Conservation (phyloP, 208 protist species). For the Trypanosoma lewisi region DNA sequence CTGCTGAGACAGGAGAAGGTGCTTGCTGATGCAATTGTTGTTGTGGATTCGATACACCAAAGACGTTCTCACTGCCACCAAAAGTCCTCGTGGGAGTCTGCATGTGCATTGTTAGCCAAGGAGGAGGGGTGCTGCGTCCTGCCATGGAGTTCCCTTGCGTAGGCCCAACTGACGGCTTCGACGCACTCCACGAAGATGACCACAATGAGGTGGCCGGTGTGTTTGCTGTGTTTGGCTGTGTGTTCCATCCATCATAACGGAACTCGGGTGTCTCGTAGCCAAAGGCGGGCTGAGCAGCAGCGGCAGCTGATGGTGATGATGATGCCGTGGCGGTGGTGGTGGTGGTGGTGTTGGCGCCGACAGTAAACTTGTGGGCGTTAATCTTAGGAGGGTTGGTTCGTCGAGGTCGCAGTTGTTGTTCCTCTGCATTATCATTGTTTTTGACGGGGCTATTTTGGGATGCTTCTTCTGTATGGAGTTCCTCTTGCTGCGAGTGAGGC, state of each 20-base stretch:
- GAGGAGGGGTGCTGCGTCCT: not conserved
- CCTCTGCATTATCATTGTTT: not conserved
- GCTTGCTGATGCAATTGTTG: constrained; percentile 11
- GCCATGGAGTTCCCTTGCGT: not conserved
- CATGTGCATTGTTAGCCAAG: constrained; percentile 13
- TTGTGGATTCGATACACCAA: not conserved
- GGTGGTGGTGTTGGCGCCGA: not conserved
- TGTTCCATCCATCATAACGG: constrained; percentile 11
- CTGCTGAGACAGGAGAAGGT: not conserved
- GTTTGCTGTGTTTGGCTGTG: not conserved
- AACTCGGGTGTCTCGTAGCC: constrained; percentile 4
- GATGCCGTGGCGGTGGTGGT: too few species aligned
- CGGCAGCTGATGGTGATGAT: too few species aligned
- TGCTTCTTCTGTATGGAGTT: not conserved
- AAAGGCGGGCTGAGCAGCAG: not conserved
- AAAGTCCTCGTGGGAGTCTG: constrained; percentile 12
- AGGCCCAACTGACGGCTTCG: not conserved
- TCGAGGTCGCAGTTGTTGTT: constrained; percentile 16
- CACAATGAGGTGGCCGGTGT: not conserved
- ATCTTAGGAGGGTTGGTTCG: constrained; percentile 15
- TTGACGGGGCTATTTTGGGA: not conserved
- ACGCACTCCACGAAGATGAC: constrained; percentile 5
- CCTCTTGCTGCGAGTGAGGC: not conserved
- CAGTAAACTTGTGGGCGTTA: not conserved
- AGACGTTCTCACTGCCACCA: constrained; percentile 4